Evolutionary conservation across 2,329 filamentous ascomycete species (phyloP), one percentile per base, ranked within the genome.

Genomic region (Didymella glomerata): DNA sequence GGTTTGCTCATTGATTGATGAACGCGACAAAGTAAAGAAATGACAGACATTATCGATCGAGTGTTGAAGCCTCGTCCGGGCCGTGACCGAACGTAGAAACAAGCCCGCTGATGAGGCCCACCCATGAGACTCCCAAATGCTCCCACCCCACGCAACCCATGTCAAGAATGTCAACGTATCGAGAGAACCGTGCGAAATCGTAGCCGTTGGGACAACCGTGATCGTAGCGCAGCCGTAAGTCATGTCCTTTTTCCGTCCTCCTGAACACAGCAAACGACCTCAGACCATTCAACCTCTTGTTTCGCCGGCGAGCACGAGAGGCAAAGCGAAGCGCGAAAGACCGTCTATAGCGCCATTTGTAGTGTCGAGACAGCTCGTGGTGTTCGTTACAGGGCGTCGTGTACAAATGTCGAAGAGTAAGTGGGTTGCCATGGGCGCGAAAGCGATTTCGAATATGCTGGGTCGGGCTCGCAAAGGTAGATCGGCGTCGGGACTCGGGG

Each of bases 381-480:
- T 49, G 48, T 47, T 61, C 60, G 48, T 57, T 49, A 63, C 54
- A 58, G 49, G 42, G 58, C 56, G 59, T 63, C 60, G 62, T 67
- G 62, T 68, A 70, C 61, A 71, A 67, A 70, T 68, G 66, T 73
- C 61, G 67, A 65, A 61, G 60, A 63, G 63, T 66, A 67, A 67
- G 60, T 49, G 67, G 65, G 67, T 68, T 67, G 70, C 66, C 68
- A 61, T 69, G 68, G 68, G 68, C 64, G 68, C 67, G 66, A 66
- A 69, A 70, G 69, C 67, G 70, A 71, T 72, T 72, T 74, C 71
- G 71, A 68, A 60, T 62, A 62, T 69, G 66, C 57, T 64, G 64
- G 57, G 61, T 62, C 56, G 64, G 65, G 60, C 60, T 70, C 67
- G 71, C 67, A 68, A 67, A 64, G 64, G 50, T 69, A 64, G 64